Evolutionary conservation across 768 basidiomycete genomes (phyloP).

Genomic region (Daedalea quercina): DNA sequence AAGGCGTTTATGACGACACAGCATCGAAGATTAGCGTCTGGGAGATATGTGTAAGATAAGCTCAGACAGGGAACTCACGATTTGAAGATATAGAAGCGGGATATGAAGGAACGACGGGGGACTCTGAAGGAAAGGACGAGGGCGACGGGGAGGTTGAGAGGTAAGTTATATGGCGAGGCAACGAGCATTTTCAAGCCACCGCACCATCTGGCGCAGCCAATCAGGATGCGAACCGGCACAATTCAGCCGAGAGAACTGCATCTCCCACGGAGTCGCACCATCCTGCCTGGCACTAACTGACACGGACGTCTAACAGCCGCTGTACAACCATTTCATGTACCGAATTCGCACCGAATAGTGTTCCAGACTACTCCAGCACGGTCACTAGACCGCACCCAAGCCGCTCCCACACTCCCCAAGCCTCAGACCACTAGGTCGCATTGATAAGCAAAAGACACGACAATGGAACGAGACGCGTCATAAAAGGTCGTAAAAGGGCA

Average conservation of each 20-base stretch:
- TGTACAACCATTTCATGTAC: too few species aligned
- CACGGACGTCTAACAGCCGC: too few species aligned
- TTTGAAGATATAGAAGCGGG: background rate
- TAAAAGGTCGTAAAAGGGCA: conserved; percentile 4
- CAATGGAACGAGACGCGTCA: background rate
- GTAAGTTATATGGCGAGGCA: background rate
- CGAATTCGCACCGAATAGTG: too few species aligned
- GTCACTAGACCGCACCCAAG: background rate
- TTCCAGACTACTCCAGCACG: too few species aligned
- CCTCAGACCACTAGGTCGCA: background rate
- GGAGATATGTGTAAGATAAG: background rate
- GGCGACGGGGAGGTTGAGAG: background rate
- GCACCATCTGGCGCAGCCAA: background rate
- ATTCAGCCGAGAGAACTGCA: background rate
- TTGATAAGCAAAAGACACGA: background rate
- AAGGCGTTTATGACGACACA: background rate
- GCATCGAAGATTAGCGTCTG: background rate
- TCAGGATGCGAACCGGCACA: background rate
- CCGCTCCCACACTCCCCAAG: too few species aligned
- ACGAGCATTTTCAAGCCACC: background rate
- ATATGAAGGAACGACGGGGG: background rate
- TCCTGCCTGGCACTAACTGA: too few species aligned
- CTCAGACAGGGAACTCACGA: background rate
- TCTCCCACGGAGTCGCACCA: background rate
- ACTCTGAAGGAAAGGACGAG: too few species aligned